phyloP scores from a whole-genome alignment of 345 rosid genomes.

The Brassica carinata region DNA sequence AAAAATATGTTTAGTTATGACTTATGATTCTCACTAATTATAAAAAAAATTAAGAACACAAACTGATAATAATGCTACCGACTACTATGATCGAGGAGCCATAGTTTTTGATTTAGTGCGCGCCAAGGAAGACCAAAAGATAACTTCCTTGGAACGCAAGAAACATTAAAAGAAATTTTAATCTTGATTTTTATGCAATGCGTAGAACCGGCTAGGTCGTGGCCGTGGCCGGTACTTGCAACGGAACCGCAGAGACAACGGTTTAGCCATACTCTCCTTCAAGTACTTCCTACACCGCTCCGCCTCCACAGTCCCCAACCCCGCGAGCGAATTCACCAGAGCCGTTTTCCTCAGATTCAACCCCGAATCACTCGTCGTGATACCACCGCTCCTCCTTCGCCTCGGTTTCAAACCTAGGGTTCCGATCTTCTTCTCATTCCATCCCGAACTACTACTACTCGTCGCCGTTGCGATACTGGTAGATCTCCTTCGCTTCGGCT shows the following conservation, averaged over 20 bases:
- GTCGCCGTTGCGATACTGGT: background rate
- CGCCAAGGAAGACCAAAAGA: constrained; percentile 23
- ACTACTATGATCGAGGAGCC: background rate
- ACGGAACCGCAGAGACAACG: constrained; percentile 54
- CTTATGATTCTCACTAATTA: background rate
- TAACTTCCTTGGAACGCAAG: constrained; percentile 25
- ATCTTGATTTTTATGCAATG: constrained; percentile 50
- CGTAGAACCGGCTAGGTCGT: constrained; percentile 67
- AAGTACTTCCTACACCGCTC: constrained; percentile 63
- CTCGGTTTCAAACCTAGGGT: background rate
- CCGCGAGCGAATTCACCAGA: constrained; percentile 72
- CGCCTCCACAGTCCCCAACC: constrained; percentile 72
- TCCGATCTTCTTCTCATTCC: background rate
- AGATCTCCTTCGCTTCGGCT: background rate
- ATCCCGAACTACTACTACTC: background rate
- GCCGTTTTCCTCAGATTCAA: constrained; percentile 58
- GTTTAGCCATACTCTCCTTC: constrained; percentile 51
- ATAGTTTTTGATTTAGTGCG: background rate
- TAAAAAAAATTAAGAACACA: background rate
- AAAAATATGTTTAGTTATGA: background rate
- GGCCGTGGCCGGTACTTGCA: constrained; percentile 58
- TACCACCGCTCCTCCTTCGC: background rate
- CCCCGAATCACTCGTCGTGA: background rate
- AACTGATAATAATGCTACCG: background rate
- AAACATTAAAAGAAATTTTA: background rate